Evolutionary conservation across 176 grass and related monocot species (phyloP), one percentile per base, ranked within the genome.

Genomic region (Saccharum spontaneum): DNA sequence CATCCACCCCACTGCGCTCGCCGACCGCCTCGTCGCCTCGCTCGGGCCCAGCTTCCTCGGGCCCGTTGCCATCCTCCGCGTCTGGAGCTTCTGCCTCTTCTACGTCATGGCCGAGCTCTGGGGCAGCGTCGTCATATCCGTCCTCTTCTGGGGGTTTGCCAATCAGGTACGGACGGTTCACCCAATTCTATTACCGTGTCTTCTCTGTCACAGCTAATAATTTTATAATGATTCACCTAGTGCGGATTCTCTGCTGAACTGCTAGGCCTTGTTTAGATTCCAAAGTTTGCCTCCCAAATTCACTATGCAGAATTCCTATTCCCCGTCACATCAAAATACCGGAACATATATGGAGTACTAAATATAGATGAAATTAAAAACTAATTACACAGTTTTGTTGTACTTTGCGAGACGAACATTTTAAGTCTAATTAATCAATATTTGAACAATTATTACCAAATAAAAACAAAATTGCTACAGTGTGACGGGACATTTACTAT

Each of bases 91-190:
- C 77, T 99, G 92, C 76, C 86, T 99, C 73, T 99, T 99, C 76
- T 99, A 97, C 73, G 97, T 99, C 82, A 97, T 99, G 94, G 97
- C 97, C 0, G 94, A 99, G 89, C 88, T 99, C 15, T 99, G 97
- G 94, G 97, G 94, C 7, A 99, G 94, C 86, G 94, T 99, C 6
- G 92, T 99, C 55, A 96, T 99, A 86, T 99, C 94, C 1, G 92
- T 99, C 57, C 97, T 99, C 43, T 99, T 99, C 49, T 99, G 94
- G 93, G 97, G 97, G 3, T 99, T 99, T 30, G 91, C 92, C 2
- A 97, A 99, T 84, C 97, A 99, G 90, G 97, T 99, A 88, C 37
- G 6, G 37, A 38, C 55, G 18, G 18, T 6, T n/a, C 38, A 76
- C 28, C 7, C 18, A 24, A 38, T 37, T 69, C 36, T 55, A 10